phyloP scores from a whole-genome alignment of 164 flowering plant species.

The Dillenia suffruticosa region DNA sequence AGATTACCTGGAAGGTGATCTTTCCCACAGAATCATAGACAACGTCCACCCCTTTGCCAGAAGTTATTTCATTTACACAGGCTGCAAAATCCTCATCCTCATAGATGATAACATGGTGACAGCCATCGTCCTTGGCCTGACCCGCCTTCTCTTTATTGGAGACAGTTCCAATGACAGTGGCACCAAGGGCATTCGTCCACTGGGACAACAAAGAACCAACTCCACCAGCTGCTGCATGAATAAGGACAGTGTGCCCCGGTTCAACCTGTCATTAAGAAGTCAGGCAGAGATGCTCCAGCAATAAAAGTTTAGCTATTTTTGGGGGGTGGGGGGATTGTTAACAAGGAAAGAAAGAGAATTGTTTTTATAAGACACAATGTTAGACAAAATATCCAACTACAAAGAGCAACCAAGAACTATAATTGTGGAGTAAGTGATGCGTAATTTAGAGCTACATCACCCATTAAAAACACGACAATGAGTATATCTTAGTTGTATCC shows the following conservation, averaged over 20 bases:
- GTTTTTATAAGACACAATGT: too few relatives aligned
- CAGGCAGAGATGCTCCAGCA: too few relatives aligned
- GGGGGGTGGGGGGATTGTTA: too few relatives aligned
- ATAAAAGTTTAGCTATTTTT: too few relatives aligned
- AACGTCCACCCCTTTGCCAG: conserved; percentile 64
- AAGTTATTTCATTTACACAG: conserved; percentile 61
- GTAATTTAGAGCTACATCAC: too few relatives aligned
- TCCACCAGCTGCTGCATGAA: conserved; percentile 98
- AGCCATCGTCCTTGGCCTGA: conserved; percentile 84
- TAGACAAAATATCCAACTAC: too few relatives aligned
- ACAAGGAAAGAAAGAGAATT: too few relatives aligned
- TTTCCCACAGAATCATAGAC: conserved; percentile 81
- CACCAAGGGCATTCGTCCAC: conserved; percentile 90
- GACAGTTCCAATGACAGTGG: conserved; percentile 93
- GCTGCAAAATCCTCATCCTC: conserved; percentile 72
- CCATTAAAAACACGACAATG: too few relatives aligned
- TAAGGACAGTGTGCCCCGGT: conserved; percentile 71
- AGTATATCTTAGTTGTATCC: too few relatives aligned
- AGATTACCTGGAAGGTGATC: conserved; percentile 59
- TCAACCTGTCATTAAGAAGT: conserved; percentile 49
- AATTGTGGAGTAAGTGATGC: too few relatives aligned
- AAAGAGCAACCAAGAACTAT: too few relatives aligned
- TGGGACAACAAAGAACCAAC: conserved; percentile 88
- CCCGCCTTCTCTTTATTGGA: conserved; percentile 80
- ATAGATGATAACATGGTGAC: conserved; percentile 70